A percentile compares a stretch with the other conserved stretches of the same genome.
Evolutionary conservation across 2,329 filamentous ascomycete species (phyloP).

Genomic region (Stemphylium lycopersici): DNA sequence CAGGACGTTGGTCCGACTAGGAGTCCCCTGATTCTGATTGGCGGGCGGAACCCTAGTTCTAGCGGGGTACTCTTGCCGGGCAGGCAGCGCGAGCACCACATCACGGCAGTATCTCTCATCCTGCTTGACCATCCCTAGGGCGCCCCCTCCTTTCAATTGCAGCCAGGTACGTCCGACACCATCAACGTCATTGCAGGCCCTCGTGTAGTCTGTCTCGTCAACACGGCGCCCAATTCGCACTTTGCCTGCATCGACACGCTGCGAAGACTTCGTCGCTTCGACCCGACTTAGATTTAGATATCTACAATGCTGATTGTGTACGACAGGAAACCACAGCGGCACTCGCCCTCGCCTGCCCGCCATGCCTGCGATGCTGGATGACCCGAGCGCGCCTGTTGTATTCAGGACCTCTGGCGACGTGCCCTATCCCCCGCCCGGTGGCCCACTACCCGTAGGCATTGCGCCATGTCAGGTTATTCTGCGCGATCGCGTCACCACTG

Average conservation of each 20-base stretch:
- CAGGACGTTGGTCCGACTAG: no score
- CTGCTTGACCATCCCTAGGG: slow-evolving; percentile 21
- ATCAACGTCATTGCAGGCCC: not conserved
- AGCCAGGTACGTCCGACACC: slow-evolving; percentile 19
- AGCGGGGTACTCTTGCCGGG: not conserved
- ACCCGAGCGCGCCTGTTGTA: slow-evolving; percentile 73
- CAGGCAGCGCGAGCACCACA: slow-evolving; percentile 22
- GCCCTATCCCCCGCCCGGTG: slow-evolving; percentile 68
- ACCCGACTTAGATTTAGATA: not conserved
- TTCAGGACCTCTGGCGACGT: slow-evolving; percentile 70
- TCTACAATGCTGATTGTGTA: slow-evolving; percentile 11
- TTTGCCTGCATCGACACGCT: not conserved
- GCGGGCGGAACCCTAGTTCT: not conserved
- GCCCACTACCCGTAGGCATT: slow-evolving; percentile 71
- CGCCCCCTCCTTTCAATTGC: slow-evolving; percentile 11
- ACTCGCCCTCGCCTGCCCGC: slow-evolving; percentile 29
- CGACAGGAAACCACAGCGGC: slow-evolving; percentile 5
- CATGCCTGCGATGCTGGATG: slow-evolving; percentile 82
- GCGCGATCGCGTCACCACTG: slow-evolving; percentile 81
- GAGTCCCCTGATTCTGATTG: slow-evolving; percentile 1
- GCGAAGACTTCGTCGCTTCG: not conserved
- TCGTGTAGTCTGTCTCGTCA: not conserved
- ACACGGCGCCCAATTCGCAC: not conserved
- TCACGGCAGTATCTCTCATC: slow-evolving; percentile 33
- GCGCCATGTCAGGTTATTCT: slow-evolving; percentile 78